These are phyloP conservation scores for Solanum paucissectum DNA, from an alignment of 257 asterid genomes.

Conservation along the genomic window DNA sequence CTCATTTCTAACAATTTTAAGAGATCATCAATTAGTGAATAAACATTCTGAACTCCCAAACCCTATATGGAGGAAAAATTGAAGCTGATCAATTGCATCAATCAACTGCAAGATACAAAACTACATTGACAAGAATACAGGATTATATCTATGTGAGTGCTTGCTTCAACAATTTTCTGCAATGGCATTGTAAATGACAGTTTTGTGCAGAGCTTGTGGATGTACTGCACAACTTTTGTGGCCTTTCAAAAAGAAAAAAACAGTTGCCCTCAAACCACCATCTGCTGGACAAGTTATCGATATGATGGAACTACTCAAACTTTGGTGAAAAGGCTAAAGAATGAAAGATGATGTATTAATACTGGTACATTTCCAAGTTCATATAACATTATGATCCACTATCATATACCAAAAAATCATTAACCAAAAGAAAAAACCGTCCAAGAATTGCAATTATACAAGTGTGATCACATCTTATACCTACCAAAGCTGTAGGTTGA, in stretches of 20 bases:
- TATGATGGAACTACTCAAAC: conserved; percentile 1
- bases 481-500: neutral
- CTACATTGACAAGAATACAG: neutral
- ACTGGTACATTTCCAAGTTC: neutral
- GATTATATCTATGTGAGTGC: neutral
- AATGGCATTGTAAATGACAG: neutral
- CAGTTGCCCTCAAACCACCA: neutral
- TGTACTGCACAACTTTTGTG: too few species aligned
- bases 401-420: neutral
- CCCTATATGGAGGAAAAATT: neutral
- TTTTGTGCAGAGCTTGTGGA: neutral
- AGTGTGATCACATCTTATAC: neutral
- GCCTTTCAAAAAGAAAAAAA: neutral
- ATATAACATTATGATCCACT: neutral
- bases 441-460: conserved; percentile 4
- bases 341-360: neutral
- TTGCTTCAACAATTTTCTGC: neutral
- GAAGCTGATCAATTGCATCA: neutral
- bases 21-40: too few species aligned
- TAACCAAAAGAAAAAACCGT: neutral
- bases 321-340: neutral
- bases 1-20: neutral
- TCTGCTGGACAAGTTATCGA: neutral
- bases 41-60: neutral
- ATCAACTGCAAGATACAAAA: neutral